Evolutionary conservation across 108 stramenopile species (phyloP).

Genomic region (Bacterosira constricta): DNA sequence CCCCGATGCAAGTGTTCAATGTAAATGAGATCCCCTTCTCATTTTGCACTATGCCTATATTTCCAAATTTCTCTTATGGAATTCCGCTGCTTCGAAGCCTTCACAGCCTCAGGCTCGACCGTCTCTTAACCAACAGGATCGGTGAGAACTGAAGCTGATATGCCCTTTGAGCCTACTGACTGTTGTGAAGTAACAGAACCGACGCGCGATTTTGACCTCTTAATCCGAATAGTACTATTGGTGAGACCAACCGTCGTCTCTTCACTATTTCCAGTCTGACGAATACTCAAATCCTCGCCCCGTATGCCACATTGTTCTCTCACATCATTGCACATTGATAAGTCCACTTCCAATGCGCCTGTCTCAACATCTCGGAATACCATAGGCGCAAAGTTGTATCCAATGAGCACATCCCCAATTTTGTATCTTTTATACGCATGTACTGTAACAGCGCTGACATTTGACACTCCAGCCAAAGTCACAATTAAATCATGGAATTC

Average conservation of each 20-base stretch:
- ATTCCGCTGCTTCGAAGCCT: background rate
- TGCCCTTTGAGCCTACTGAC: too few species aligned
- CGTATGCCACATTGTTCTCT: slow-evolving; percentile 34
- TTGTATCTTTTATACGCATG: slow-evolving; percentile 39
- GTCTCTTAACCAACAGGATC: too few species aligned
- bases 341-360: slow-evolving; percentile 23
- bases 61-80: background rate
- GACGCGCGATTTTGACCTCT: background rate
- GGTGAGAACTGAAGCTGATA: too few species aligned
- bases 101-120: background rate
- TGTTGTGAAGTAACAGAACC: too few species aligned
- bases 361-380: slow-evolving; percentile 23
- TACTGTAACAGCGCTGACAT: slow-evolving; percentile 33
- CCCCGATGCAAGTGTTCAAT: too few species aligned
- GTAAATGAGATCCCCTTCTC: too few species aligned
- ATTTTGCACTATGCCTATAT: background rate
- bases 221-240: background rate
- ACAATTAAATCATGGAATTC: slow-evolving; percentile 37
- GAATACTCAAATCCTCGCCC: slow-evolving; percentile 17
- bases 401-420: slow-evolving; percentile 35
- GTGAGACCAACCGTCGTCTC: background rate
- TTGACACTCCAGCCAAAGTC: slow-evolving; percentile 33
- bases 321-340: slow-evolving; percentile 32
- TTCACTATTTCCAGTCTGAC: background rate
- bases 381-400: slow-evolving; percentile 41